Conservation (phyloP, 2,329 filamentous ascomycete genomes). For the Lachnellula willkommii region DNA sequence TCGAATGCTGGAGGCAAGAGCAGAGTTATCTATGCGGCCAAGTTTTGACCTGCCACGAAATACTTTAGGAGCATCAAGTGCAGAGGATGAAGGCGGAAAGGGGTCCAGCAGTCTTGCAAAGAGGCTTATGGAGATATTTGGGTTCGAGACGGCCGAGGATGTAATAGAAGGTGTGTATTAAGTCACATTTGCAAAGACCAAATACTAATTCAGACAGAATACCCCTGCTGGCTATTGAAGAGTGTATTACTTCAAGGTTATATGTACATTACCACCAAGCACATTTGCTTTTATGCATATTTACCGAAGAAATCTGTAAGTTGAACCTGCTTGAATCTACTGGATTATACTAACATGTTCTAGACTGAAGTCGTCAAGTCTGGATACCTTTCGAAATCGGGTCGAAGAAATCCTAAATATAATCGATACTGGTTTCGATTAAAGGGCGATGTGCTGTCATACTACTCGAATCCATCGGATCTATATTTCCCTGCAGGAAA, state of each 20-base stretch:
- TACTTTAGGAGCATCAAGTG: constrained; percentile 15
- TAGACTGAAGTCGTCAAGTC: constrained; percentile 74
- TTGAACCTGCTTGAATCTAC: not conserved
- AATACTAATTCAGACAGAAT: constrained; percentile 52
- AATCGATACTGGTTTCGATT: constrained; percentile 89
- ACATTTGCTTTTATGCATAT: constrained; percentile 96
- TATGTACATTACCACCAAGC: constrained; percentile 88
- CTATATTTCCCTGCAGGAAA: constrained; percentile 89
- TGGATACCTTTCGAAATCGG: constrained; percentile 82
- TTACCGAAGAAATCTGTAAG: constrained; percentile 85
- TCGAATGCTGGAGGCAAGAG: constrained; percentile 68
- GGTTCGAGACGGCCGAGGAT: constrained; percentile 74
- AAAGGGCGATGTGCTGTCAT: constrained; percentile 86
- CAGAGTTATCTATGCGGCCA: constrained; percentile 54
- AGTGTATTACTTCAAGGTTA: constrained; percentile 90
- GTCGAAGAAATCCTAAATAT: constrained; percentile 81
- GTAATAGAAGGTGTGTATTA: constrained; percentile 63
- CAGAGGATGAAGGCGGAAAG: constrained; percentile 28
- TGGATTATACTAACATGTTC: constrained; percentile 26
- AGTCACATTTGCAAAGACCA: not conserved
- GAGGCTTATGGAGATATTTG: constrained; percentile 77
- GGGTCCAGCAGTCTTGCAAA: constrained; percentile 58
- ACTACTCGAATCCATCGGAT: constrained; percentile 77
- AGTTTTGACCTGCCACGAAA: constrained; percentile 47
- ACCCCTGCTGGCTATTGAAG: constrained; percentile 88